Evolutionary conservation across 2,329 filamentous ascomycete genomes (phyloP).

Genomic region (Madurella mycetomatis): DNA sequence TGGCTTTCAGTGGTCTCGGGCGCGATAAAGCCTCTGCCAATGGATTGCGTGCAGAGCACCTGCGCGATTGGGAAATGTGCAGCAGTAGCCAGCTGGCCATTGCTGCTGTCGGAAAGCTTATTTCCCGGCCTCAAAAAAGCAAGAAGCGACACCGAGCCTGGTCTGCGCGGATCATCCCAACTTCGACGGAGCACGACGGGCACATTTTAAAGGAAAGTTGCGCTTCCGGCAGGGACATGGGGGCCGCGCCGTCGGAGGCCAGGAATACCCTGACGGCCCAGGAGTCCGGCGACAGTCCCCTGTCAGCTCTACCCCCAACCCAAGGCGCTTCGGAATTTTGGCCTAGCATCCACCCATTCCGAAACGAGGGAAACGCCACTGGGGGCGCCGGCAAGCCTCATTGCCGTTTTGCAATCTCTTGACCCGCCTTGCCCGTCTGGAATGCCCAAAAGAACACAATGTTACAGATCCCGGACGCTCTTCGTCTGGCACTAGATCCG

Average conservation of each 20-base stretch:
- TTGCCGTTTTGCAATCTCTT: slow-evolving; percentile 19
- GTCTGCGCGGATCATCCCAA: slow-evolving; percentile 4
- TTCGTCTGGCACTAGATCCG: slow-evolving; percentile 14
- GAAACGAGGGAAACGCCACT: slow-evolving; percentile 20
- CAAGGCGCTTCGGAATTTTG: not conserved
- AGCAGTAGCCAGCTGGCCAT: slow-evolving; percentile 3
- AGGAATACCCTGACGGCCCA: not conserved
- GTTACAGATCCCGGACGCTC: slow-evolving; percentile 24
- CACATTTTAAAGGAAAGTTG: slow-evolving; percentile 3
- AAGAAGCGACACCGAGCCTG: no score
- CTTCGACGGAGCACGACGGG: not conserved
- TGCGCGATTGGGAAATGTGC: not conserved
- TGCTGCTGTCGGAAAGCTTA: slow-evolving; percentile 8
- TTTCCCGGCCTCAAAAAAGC: slow-evolving; percentile 19
- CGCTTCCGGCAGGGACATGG: not conserved
- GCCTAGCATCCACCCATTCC: slow-evolving; percentile 19
- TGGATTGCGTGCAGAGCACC: not conserved
- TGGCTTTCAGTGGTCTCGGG: not conserved
- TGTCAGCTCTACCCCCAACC: slow-evolving; percentile 8
- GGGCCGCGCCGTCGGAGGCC: not conserved
- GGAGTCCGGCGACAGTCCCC: not conserved
- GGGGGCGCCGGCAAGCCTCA: slow-evolving; percentile 19
- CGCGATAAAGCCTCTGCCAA: not conserved
- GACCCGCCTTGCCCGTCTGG: slow-evolving; percentile 15
- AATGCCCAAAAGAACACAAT: slow-evolving; percentile 11